Percentiles rank a stretch among this genome's conserved stretches.
phyloP scores from a whole-genome alignment of 2,329 filamentous ascomycete species.

The Albifimbria verrucaria region DNA sequence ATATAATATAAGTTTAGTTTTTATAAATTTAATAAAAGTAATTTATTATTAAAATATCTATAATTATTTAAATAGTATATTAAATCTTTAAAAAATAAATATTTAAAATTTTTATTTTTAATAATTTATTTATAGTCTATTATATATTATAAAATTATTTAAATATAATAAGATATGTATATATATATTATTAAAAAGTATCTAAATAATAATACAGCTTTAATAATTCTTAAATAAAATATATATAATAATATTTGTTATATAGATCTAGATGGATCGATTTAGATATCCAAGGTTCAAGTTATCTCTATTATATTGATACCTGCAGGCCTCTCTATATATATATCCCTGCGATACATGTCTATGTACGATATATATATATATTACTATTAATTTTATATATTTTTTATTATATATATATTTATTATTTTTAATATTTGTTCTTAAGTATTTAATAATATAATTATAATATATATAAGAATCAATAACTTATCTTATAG shows the following conservation, averaged over 20 bases:
- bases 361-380: slow-evolving; percentile 1
- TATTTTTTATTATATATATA: slow-evolving; percentile 3
- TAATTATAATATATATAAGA: not conserved
- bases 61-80: not conserved
- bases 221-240: not conserved
- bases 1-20: not conserved
- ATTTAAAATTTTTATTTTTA: not conserved
- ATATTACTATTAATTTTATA: slow-evolving; percentile 1
- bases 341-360: not conserved
- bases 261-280: no score
- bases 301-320: no score
- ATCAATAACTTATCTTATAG: slow-evolving; percentile 3
- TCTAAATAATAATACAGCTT: slow-evolving; percentile 1
- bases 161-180: not conserved
- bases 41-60: not conserved
- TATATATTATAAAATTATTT: not conserved
- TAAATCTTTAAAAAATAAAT: not conserved
- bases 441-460: no score
- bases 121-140: not conserved
- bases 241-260: not conserved
- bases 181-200: not conserved
- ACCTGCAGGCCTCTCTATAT: no score
- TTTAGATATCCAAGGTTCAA: no score
- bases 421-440: no score
- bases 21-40: not conserved